Base-by-base conservation (phyloP, 2,329 filamentous ascomycete genomes). In the Fulvia fulva region DNA sequence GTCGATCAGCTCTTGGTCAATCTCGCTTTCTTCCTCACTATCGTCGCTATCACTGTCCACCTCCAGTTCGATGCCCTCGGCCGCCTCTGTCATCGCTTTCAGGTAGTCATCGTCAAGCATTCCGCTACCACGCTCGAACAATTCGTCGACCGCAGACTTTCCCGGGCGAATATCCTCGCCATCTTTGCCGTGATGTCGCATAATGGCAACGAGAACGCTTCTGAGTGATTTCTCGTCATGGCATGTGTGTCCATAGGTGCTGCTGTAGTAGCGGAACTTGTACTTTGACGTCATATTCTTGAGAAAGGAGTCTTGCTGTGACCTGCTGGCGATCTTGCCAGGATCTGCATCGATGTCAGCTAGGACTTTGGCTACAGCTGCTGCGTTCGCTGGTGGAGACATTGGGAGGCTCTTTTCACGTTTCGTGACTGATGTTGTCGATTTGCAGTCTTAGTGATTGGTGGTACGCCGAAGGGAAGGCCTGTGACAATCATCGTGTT, bases 201-300 rank as follows among this genome's bases (percentile, higher is more conserved):
- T 43, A 12, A 53, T 47, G 44, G 37, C 46, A 5, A 34, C 50
- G 14, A 57, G 43, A 6, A 50, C 55, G 9, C 26, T 53, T 34
- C 55, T 41, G 22, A 57, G 43, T 8, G 55, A 57, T 8, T 28
- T 41, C 22, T 26, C 55, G 32, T 57, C 44, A 41, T 57, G 55
- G 50, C 26, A 49, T 4, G 55, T 57, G 44, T 57, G 43, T n/a
- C 55, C 55, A 28, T 37, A 57, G 16, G 43, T 53, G 21, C 41
- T 25, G 51, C 49, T 53, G 26, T 47, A 14, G 55, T 57, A 57
- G 14, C 41, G 49, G 50, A 53, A 53, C 26, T 49, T 46, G 50
- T 57, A 30, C 5, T 2, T 25, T 21, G 22, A 22, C 16, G 50
- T 57, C 14, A 57, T 28, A 14, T 8, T n/a, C 4, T 45, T 53